Percentiles rank a stretch among this genome's conserved stretches.
phyloP scores from a whole-genome alignment of 352 stramenopile species.

The Pythium plurisporium region DNA sequence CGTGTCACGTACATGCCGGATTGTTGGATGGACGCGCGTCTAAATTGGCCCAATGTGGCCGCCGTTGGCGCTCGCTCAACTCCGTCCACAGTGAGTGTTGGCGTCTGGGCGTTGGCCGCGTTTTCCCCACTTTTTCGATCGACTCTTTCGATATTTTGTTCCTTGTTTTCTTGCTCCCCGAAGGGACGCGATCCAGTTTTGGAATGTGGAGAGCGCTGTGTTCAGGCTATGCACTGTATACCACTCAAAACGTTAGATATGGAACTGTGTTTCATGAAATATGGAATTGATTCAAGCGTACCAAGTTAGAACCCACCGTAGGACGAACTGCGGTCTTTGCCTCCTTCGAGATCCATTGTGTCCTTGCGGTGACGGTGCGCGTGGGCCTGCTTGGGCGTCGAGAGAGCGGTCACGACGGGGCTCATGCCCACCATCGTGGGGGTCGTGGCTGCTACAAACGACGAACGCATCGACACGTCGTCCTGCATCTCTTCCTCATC shows the following conservation, averaged over 20 bases:
- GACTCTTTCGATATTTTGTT: conserved; percentile 11
- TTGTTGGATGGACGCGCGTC: not conserved
- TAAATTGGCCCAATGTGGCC: too few relatives aligned
- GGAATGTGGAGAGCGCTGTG: not conserved
- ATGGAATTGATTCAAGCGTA: not conserved
- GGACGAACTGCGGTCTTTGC: conserved; percentile 14
- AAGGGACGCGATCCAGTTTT: conserved; percentile 17
- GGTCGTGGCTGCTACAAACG: conserved; percentile 54
- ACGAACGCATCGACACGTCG: conserved; percentile 54
- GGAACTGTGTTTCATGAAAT: conserved; percentile 6
- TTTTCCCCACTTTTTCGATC: conserved; percentile 1
- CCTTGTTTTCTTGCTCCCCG: not conserved
- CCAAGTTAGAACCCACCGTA: conserved; percentile 10
- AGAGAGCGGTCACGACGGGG: conserved; percentile 54
- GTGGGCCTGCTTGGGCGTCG: conserved; percentile 38
- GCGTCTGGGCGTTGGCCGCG: not conserved
- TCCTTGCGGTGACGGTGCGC: conserved; percentile 16
- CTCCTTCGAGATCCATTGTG: conserved; percentile 3
- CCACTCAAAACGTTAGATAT: conserved; percentile 1
- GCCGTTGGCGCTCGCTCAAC: too few relatives aligned
- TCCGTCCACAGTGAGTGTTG: too few relatives aligned
- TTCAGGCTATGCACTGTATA: not conserved
- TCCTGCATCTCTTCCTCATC: conserved; percentile 55
- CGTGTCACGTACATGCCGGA: conserved; percentile 58
- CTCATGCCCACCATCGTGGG: conserved; percentile 54